Evolutionary conservation across 78 protist species (phyloP), one percentile per base, ranked within the genome.

Genomic region (Corallochytrium limacisporum): DNA sequence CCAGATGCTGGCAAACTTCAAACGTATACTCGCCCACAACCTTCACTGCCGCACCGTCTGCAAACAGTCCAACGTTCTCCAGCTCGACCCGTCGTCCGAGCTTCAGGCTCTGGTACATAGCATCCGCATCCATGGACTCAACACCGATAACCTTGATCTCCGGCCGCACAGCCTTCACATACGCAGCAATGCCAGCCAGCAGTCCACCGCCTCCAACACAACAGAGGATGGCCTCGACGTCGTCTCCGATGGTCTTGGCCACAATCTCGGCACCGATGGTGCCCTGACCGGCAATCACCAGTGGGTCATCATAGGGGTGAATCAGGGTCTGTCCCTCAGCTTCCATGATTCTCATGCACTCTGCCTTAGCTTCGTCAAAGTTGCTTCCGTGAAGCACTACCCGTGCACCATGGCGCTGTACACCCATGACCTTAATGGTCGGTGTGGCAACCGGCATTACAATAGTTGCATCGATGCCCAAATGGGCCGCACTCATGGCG

Each of bases 301-400:
- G 28, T 12, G 86, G 87, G 61, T 85, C 88, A 47, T 85, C 83
- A 74, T 62, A 85, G n/a, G 90, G 83, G 62, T 78, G 83, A 33
- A 66, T 66, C 56, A 66, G n/a, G 5, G 63, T 59, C 16, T 36
- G 20, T 7, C 42, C 42, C 63, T 59, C 62, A 33, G 32, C 56
- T 60, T 75, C 22, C 26, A 31, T 24, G 26, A 59, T 44, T 42
- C 72, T 20, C 31, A 20, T 31, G 33, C 72, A 62, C 28, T 74
- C 62, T 13, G 76, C 78, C 56, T 28, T n/a, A 20, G 89, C 81
- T 35, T 79, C 89, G 63, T 84, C 89, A 55, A 54, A 84, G 22
- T 22, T 66, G n/a, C 12, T 36, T 20, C 85, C 86, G 42, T 69
- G 40, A 7, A 75, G 78, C 53, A 72, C 46, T 24, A 74, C 73